phyloP scores from a whole-genome alignment of 2,329 filamentous ascomycete genomes.

The Neurospora sp. region DNA sequence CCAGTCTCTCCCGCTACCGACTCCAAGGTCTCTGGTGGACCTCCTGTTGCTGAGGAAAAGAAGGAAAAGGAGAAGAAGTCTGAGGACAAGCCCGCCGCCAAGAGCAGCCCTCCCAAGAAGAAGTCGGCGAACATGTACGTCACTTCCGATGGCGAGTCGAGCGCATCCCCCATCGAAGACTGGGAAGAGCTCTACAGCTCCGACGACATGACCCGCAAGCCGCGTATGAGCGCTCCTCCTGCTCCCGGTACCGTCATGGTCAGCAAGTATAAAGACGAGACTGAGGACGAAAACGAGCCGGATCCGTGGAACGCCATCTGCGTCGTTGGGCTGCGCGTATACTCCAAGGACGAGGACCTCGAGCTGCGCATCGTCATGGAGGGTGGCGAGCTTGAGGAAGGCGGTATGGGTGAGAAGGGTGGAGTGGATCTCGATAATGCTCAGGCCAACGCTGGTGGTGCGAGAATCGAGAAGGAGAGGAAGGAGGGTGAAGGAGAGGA shows the following conservation, averaged over 20 bases:
- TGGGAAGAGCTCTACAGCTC: slow-evolving; percentile 50
- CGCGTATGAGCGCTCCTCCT: slow-evolving; percentile 29
- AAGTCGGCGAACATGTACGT: slow-evolving; percentile 23
- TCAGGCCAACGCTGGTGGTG: slow-evolving; percentile 44
- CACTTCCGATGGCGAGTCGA: slow-evolving; percentile 44
- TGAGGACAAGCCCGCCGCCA: slow-evolving; percentile 1
- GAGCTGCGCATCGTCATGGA: slow-evolving; percentile 48
- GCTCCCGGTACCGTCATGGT: slow-evolving; percentile 16
- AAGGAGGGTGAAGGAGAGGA: slow-evolving; percentile 17
- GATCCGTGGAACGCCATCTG: slow-evolving; percentile 55
- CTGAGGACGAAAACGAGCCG: slow-evolving; percentile 44
- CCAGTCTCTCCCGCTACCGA: slow-evolving; percentile 21
- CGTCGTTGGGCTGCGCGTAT: slow-evolving; percentile 51
- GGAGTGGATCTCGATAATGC: slow-evolving; percentile 47
- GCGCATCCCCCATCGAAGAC: slow-evolving; percentile 49
- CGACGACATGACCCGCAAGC: slow-evolving; percentile 47
- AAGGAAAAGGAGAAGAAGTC: neutral
- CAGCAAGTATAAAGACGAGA: slow-evolving; percentile 33
- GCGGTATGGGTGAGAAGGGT: slow-evolving; percentile 48
- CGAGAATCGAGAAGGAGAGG: slow-evolving; percentile 24
- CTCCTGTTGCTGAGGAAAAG: slow-evolving; percentile 4
- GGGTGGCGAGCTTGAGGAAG: slow-evolving; percentile 42
- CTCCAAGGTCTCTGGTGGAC: slow-evolving; percentile 14
- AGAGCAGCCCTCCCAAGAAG: slow-evolving; percentile 11
- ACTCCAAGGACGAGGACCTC: slow-evolving; percentile 44